Evolutionary conservation across 2,329 filamentous ascomycete species (phyloP).

Genomic region (Dothistroma septosporum): DNA sequence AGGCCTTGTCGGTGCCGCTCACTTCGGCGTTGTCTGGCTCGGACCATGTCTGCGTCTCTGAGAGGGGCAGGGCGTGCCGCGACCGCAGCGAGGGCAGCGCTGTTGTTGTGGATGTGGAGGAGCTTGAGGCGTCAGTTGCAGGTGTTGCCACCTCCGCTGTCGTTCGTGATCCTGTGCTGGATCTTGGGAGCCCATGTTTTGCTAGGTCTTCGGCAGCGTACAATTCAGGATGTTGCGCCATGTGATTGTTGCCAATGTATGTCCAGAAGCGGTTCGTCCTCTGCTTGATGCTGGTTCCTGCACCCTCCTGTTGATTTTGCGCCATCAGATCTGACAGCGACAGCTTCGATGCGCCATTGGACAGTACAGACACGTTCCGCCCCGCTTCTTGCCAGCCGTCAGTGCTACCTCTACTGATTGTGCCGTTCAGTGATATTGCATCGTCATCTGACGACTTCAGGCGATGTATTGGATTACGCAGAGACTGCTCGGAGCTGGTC

Average conservation of each 20-base stretch:
- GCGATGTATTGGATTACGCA: conserved; percentile 14
- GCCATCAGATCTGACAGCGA: conserved; percentile 32
- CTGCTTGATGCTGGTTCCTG: conserved; percentile 24
- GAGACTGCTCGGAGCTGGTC: conserved; percentile 22
- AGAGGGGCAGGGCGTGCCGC: conserved; percentile 15
- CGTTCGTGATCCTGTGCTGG: neutral
- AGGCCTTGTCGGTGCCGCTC: conserved; percentile 6
- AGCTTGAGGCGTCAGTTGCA: conserved; percentile 10
- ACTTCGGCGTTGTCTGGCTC: conserved; percentile 18
- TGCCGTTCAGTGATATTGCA: conserved; percentile 27
- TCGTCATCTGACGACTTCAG: conserved; percentile 21
- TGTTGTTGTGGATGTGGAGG: conserved; percentile 10
- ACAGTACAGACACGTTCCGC: conserved; percentile 15
- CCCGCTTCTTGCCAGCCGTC: conserved; percentile 25
- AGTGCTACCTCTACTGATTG: conserved; percentile 13
- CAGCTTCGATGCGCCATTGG: conserved; percentile 17
- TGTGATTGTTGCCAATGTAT: conserved; percentile 35
- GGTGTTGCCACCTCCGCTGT: conserved; percentile 12
- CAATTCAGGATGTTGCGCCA: conserved; percentile 33
- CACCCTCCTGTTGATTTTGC: conserved; percentile 21
- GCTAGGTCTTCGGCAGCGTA: conserved; percentile 31
- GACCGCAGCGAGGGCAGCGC: conserved; percentile 14
- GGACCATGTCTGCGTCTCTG: conserved; percentile 7
- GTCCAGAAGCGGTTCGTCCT: conserved; percentile 36
- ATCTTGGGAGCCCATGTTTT: conserved; percentile 23